Conservation (phyloP, 306 rosid genomes). For the Vigna mungo region DNA sequence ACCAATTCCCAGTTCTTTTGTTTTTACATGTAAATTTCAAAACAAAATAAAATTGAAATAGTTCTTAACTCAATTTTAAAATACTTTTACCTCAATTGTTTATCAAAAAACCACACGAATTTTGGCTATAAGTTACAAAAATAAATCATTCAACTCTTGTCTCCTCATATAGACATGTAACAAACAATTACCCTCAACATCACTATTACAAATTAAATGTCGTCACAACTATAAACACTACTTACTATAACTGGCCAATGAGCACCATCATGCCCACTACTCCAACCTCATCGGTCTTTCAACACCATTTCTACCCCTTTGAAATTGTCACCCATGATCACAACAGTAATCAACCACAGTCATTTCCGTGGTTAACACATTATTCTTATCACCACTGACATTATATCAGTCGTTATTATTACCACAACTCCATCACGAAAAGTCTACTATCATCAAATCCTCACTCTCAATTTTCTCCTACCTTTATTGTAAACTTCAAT, state of each 20-base stretch:
- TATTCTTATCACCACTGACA: neutral
- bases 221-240: neutral
- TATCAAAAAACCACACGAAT: neutral
- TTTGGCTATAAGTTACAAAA: neutral
- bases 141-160: neutral
- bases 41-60: neutral
- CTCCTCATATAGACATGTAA: neutral
- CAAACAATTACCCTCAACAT: neutral
- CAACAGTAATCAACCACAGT: neutral
- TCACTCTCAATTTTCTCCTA: neutral
- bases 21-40: neutral
- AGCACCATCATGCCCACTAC: neutral
- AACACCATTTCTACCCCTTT: neutral
- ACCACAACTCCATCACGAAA: neutral
- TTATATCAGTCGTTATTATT: neutral
- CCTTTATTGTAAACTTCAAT: neutral
- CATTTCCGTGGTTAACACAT: neutral
- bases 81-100: neutral
- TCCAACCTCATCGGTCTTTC: neutral
- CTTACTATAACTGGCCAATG: neutral
- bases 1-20: neutral
- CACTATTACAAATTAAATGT: neutral
- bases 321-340: neutral
- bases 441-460: neutral
- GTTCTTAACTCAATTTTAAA: neutral